These are phyloP conservation scores for Kwoniella sp. DNA, from an alignment of 768 basidiomycete species.

Conservation along the genomic window DNA sequence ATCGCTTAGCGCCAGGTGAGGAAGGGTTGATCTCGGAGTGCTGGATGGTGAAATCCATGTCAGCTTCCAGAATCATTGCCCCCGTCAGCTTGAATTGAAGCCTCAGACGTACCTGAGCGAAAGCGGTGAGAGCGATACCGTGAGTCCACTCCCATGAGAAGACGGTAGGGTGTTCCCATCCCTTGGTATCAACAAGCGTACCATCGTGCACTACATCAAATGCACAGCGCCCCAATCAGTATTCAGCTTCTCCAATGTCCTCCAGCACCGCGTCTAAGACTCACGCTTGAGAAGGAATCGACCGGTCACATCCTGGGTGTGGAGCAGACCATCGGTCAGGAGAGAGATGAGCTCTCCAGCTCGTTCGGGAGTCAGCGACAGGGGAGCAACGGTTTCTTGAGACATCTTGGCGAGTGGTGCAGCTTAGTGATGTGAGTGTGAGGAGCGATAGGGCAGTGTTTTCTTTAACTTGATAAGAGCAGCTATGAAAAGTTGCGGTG, in stretches of 20 bases:
- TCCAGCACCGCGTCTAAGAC: conserved; percentile 3
- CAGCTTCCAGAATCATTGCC: neutral
- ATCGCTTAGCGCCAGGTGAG: conserved; percentile 35
- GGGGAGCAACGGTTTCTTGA: conserved; percentile 13
- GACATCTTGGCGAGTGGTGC: conserved; percentile 12
- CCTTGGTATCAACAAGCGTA: conserved; percentile 64
- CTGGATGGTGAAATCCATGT: no score
- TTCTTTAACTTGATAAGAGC: neutral
- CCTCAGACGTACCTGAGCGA: conserved; percentile 40
- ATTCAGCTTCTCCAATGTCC: conserved; percentile 7
- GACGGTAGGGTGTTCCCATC: conserved; percentile 58
- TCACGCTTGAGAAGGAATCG: conserved; percentile 60
- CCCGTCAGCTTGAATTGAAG: no score
- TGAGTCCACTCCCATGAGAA: conserved; percentile 62
- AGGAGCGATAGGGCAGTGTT: no score
- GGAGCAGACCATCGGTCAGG: conserved; percentile 57
- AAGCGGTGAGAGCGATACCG: conserved; percentile 47
- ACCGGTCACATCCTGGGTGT: conserved; percentile 63
- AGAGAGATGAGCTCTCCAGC: conserved; percentile 46
- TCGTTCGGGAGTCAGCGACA: conserved; percentile 27
- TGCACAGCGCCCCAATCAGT: no score
- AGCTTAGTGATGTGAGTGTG: neutral
- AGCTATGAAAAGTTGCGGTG: neutral
- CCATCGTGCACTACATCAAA: conserved; percentile 59
- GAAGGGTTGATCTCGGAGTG: conserved; percentile 41